Conservation (phyloP, 768 basidiomycete species). For the Boletus coccyginus region DNA sequence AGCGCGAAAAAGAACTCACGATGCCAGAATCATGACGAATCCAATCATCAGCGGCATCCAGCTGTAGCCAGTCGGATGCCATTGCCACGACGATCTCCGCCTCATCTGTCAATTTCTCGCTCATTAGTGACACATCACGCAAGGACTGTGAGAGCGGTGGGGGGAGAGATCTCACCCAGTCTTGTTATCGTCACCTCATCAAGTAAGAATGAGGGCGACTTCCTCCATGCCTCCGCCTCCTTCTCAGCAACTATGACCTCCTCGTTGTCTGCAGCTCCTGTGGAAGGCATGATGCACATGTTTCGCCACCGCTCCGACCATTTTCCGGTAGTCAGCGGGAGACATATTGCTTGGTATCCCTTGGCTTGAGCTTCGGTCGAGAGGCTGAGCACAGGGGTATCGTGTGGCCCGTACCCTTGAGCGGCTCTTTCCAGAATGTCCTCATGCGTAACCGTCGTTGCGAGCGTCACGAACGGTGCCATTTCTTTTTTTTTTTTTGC, state of each 20-base stretch:
- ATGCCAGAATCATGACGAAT: conserved; percentile 95
- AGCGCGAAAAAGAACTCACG: conserved; percentile 45
- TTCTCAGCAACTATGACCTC: conserved; percentile 48
- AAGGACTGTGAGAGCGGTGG: conserved; percentile 11
- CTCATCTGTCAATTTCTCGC: conserved; percentile 52
- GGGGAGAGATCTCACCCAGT: conserved; percentile 47
- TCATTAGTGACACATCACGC: conserved; percentile 15
- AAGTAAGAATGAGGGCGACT: conserved; percentile 68
- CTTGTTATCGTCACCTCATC: conserved; percentile 90
- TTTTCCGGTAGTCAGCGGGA: conserved; percentile 84
- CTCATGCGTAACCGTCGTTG: conserved; percentile 28
- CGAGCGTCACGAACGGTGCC: conserved; percentile 30
- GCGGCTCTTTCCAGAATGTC: conserved; percentile 38
- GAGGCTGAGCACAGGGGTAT: conserved; percentile 51
- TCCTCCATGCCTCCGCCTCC: conserved; percentile 85
- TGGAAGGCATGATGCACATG: conserved; percentile 74
- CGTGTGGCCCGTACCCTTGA: conserved; percentile 24
- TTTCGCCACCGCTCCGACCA: conserved; percentile 89
- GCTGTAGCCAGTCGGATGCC: conserved; percentile 91
- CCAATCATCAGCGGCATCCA: conserved; percentile 91
- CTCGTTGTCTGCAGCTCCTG: conserved; percentile 34
- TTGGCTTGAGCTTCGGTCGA: conserved; percentile 52
- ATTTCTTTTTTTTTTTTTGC: conserved; percentile 13
- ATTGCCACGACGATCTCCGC: conserved; percentile 70
- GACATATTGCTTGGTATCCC: conserved; percentile 72